Evolutionary conservation across 345 rosid genomes (phyloP).

Genomic region (Rhodamnia rubescens): DNA sequence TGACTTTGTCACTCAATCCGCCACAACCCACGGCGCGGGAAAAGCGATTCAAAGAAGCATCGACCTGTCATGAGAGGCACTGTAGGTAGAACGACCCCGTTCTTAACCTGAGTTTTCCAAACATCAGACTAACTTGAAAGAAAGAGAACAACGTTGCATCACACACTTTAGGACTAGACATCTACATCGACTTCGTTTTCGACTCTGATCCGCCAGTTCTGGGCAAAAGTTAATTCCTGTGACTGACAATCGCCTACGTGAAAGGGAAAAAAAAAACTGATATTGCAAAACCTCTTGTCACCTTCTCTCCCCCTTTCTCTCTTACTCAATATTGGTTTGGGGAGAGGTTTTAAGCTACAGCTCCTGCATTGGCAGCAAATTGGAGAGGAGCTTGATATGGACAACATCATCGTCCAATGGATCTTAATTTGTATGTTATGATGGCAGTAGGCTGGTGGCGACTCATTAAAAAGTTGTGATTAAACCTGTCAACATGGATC

Average conservation of each 20-base stretch:
- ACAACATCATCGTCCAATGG: background rate
- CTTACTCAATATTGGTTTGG: background rate
- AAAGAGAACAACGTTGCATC: background rate
- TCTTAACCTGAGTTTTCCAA: background rate
- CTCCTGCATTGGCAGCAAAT: background rate
- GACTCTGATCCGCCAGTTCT: background rate
- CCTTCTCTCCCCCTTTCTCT: no score
- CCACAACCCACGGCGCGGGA: no score
- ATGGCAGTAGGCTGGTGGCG: no score
- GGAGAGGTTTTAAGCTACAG: background rate
- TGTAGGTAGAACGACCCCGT: no score
- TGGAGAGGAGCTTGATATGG: background rate
- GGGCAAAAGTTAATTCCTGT: background rate
- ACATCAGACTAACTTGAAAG: background rate
- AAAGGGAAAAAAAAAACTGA: background rate
- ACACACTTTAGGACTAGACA: background rate
- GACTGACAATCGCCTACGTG: no score
- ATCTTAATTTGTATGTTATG: background rate
- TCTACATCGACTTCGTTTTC: background rate
- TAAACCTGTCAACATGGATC: no score
- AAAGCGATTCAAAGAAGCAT: no score
- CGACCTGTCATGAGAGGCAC: no score
- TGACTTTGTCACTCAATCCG: no score
- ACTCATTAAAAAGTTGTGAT: no score
- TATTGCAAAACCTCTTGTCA: background rate